These are phyloP conservation scores for Hericium alpestre DNA, from an alignment of 768 basidiomycete species.

Conservation along the genomic window DNA sequence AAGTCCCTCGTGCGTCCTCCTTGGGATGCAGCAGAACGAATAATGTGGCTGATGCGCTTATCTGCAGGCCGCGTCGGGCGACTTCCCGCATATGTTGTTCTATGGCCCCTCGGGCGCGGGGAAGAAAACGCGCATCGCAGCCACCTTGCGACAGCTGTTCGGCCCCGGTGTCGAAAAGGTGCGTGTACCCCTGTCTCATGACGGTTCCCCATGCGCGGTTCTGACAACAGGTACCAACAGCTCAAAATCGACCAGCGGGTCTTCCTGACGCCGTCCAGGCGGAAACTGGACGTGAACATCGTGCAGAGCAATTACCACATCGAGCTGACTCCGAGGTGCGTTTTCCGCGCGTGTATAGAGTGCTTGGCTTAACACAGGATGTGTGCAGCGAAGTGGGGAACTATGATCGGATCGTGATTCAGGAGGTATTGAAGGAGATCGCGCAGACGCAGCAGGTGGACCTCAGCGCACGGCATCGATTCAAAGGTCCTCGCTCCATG, in stretches of 20 bases:
- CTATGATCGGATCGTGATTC: conserved; percentile 90
- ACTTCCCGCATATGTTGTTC: conserved; percentile 96
- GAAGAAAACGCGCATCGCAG: conserved; percentile 94
- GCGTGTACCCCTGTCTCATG: no score
- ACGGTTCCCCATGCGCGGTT: no score
- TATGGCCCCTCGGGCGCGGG: conserved; percentile 96
- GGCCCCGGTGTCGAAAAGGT: conserved; percentile 92
- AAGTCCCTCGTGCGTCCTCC: conserved; percentile 54
- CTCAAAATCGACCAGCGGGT: conserved; percentile 97
- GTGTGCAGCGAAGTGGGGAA: conserved; percentile 82
- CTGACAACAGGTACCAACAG: no score
- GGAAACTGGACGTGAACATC: conserved; percentile 92
- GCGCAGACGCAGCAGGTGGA: conserved; percentile 99
- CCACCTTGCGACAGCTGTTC: conserved; percentile 80
- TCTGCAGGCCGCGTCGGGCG: conserved; percentile 69
- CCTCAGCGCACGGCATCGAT: conserved; percentile 86
- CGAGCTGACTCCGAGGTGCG: conserved; percentile 92
- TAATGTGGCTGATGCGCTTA: neutral
- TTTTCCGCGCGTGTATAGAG: neutral
- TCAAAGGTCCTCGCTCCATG: conserved; percentile 64
- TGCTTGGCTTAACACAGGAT: no score
- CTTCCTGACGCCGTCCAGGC: conserved; percentile 86
- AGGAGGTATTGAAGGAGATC: conserved; percentile 95
- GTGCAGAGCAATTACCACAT: conserved; percentile 98
- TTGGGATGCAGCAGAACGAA: neutral